Conservation (phyloP, 768 basidiomycete species). For the Fibroporia radiculosa region DNA sequence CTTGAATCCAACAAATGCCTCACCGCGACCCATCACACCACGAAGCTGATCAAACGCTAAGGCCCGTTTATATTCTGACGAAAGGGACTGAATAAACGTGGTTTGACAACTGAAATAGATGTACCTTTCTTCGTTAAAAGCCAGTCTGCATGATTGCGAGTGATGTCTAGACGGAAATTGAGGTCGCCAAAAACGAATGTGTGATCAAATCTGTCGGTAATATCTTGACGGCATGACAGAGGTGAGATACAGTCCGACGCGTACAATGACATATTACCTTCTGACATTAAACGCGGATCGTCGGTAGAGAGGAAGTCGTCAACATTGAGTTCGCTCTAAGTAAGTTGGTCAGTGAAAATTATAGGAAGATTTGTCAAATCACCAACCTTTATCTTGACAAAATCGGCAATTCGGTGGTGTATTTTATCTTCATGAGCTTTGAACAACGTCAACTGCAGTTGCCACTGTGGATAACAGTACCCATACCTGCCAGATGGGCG, state of each 20-base stretch:
- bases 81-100: not conserved
- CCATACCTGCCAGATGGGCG: slow-evolving; percentile 76
- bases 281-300: slow-evolving; percentile 59
- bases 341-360: not conserved
- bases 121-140: slow-evolving; percentile 73
- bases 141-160: slow-evolving; percentile 92
- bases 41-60: slow-evolving; percentile 87
- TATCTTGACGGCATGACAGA: slow-evolving; percentile 35
- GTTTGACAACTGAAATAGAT: slow-evolving; percentile 1
- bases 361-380: not conserved
- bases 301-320: slow-evolving; percentile 65
- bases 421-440: slow-evolving; percentile 72
- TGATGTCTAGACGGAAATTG: slow-evolving; percentile 86
- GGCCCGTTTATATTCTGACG: slow-evolving; percentile 75
- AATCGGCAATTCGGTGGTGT: slow-evolving; percentile 74
- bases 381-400: slow-evolving; percentile 79
- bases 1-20: slow-evolving; percentile 68
- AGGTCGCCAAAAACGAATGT: slow-evolving; percentile 87
- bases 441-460: slow-evolving; percentile 2
- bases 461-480: not conserved
- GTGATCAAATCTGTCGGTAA: slow-evolving; percentile 85
- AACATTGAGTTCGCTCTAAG: slow-evolving; percentile 64
- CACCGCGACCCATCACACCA: slow-evolving; percentile 60
- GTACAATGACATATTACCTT: slow-evolving; percentile 41
- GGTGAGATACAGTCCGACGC: slow-evolving; percentile 6